These are phyloP conservation scores for Hortiboletus campestris DNA, from an alignment of 768 basidiomycete genomes.

Conservation along the genomic window DNA sequence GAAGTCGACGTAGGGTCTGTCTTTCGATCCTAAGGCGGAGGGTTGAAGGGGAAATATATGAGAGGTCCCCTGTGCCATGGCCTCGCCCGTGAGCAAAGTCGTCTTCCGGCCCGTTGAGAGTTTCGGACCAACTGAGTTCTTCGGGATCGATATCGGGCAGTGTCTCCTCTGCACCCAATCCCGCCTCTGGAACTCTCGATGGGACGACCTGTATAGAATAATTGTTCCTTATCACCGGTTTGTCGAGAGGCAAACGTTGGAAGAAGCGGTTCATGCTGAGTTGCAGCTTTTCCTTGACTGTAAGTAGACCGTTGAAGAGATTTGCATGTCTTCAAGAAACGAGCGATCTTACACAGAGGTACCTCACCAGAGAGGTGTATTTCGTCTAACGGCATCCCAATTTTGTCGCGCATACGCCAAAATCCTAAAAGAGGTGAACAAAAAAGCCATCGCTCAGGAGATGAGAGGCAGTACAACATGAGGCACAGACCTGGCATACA, in stretches of 20 bases:
- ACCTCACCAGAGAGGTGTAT: constrained; percentile 67
- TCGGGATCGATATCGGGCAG: constrained; percentile 50
- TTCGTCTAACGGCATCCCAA: constrained; percentile 68
- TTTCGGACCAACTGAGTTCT: constrained; percentile 63
- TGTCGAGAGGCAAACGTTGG: constrained; percentile 59
- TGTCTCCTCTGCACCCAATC: constrained; percentile 6
- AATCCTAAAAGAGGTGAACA: constrained; percentile 43
- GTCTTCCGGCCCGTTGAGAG: constrained; percentile 57
- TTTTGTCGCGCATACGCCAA: constrained; percentile 81
- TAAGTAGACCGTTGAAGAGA: constrained; percentile 2
- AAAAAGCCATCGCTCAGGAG: background rate
- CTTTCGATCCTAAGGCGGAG: constrained; percentile 63
- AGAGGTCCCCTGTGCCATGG: constrained; percentile 8
- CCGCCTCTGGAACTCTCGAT: background rate
- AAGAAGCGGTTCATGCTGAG: constrained; percentile 71
- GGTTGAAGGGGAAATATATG: constrained; percentile 36
- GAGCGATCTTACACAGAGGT: constrained; percentile 58
- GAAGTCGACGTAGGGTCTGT: constrained; percentile 68
- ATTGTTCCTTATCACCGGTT: constrained; percentile 74
- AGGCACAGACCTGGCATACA: constrained; percentile 55
- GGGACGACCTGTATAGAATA: constrained; percentile 48
- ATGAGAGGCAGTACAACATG: background rate
- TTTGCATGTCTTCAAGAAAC: background rate
- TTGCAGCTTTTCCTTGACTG: constrained; percentile 64
- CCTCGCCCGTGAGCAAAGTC: constrained; percentile 29